Percentiles rank a stretch among this genome's conserved stretches.
Evolutionary conservation across 352 stramenopile species (phyloP).

Genomic region (Pythium angustatum): DNA sequence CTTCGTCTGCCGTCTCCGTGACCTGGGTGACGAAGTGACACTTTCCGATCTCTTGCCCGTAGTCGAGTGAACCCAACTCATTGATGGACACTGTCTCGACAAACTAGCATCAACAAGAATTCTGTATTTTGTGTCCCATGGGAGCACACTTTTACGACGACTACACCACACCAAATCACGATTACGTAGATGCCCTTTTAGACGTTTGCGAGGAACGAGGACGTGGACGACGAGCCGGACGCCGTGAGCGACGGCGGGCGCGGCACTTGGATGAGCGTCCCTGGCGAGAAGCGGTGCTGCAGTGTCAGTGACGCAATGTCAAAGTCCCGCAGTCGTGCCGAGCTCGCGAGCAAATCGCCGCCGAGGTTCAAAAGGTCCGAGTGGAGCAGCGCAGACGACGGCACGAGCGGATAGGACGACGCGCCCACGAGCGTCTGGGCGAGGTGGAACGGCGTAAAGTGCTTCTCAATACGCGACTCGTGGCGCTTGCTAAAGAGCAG

Average conservation of each 20-base stretch:
- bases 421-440: conserved; percentile 26
- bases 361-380: conserved; percentile 29
- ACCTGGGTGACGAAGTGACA: no score
- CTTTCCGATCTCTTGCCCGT: no score
- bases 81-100: no score
- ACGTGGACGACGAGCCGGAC: conserved; percentile 27
- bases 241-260: conserved; percentile 16
- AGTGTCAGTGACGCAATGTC: conserved; percentile 31
- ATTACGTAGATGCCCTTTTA: background rate
- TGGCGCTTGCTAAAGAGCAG: conserved; percentile 30
- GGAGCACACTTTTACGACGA: no score
- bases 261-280: conserved; percentile 26
- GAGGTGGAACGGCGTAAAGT: conserved; percentile 28
- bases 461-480: conserved; percentile 31
- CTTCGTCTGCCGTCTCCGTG: no score
- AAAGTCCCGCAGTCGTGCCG: conserved; percentile 25
- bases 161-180: background rate
- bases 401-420: conserved; percentile 19
- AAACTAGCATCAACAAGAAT: no score
- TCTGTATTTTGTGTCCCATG: no score
- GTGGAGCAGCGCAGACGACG: conserved; percentile 19
- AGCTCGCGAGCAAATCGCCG: conserved; percentile 26
- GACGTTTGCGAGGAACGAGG: conserved; percentile 1
- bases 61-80: no score
- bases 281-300: conserved; percentile 18